Evolutionary conservation across 2,329 filamentous ascomycete species (phyloP).

Genomic region (Pseudogymnoascus verrucosus): DNA sequence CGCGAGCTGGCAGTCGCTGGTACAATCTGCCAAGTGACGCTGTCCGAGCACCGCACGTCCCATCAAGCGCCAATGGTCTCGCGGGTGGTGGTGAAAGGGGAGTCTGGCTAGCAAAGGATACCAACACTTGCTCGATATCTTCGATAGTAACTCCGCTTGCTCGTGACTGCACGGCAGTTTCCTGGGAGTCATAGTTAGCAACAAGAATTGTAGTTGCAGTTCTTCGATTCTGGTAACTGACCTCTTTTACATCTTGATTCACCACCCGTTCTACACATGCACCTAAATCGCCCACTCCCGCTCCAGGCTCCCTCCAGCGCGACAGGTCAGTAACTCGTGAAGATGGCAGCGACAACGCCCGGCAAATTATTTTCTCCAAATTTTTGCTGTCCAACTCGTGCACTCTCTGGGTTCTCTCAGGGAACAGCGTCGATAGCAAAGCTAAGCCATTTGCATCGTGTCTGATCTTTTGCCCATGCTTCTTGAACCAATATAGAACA

Average conservation of each 20-base stretch:
- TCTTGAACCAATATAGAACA: slow-evolving; percentile 60
- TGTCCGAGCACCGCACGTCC: slow-evolving; percentile 19
- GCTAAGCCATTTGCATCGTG: slow-evolving; percentile 51
- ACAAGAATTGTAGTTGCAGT: not conserved
- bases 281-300: slow-evolving; percentile 55
- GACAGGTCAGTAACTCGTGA: slow-evolving; percentile 54
- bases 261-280: slow-evolving; percentile 62
- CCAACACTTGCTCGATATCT: slow-evolving; percentile 60
- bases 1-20: slow-evolving; percentile 50
- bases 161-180: slow-evolving; percentile 7
- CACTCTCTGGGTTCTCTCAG: slow-evolving; percentile 70
- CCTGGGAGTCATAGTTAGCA: slow-evolving; percentile 2
- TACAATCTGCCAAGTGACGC: slow-evolving; percentile 49
- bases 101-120: slow-evolving; percentile 58
- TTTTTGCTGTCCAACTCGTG: slow-evolving; percentile 56
- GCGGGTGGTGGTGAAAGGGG: slow-evolving; percentile 50
- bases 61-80: slow-evolving; percentile 11
- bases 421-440: slow-evolving; percentile 67
- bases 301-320: slow-evolving; percentile 49
- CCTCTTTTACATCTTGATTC: slow-evolving; percentile 43
- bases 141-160: slow-evolving; percentile 52
- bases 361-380: slow-evolving; percentile 60
- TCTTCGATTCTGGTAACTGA: not conserved
- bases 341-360: slow-evolving; percentile 56
- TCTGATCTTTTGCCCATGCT: slow-evolving; percentile 51